These are phyloP conservation scores for Macrotyloma uniflorum DNA, from an alignment of 306 rosid species.

Conservation along the genomic window DNA sequence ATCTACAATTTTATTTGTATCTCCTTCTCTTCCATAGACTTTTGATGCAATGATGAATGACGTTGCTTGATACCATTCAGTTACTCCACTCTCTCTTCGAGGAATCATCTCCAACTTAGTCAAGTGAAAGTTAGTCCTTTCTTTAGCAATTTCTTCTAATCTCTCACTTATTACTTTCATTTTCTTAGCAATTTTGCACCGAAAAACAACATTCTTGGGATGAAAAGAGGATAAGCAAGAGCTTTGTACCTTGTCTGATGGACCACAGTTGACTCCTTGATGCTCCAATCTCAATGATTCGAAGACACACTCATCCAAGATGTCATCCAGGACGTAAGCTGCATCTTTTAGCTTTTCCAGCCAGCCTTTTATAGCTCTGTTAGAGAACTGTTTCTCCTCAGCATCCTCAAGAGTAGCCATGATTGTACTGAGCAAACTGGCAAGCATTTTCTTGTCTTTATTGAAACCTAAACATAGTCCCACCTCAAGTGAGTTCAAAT, in stretches of 20 bases:
- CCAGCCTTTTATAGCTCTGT: constrained; percentile 13
- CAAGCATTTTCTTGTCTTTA: background rate
- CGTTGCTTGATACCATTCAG: too few relatives aligned
- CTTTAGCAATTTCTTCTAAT: constrained; percentile 25
- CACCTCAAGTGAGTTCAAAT: background rate
- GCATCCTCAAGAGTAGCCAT: constrained; percentile 39
- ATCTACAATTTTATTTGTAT: background rate
- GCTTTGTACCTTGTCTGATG: background rate
- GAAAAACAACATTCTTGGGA: constrained; percentile 8
- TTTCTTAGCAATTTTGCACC: background rate
- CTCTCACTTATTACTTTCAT: background rate
- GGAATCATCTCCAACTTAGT: too few relatives aligned
- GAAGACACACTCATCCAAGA: constrained; percentile 35
- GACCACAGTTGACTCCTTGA: background rate
- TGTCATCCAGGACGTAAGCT: constrained; percentile 24
- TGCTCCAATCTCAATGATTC: background rate
- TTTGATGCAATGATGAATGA: too few relatives aligned
- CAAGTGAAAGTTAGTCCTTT: background rate
- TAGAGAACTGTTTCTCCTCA: constrained; percentile 29
- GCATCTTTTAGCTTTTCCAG: constrained; percentile 17
- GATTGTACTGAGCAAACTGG: background rate
- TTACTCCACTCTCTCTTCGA: too few relatives aligned
- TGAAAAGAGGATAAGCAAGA: constrained; percentile 22
- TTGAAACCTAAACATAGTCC: background rate
- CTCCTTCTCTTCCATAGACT: constrained; percentile 37